Conservation (phyloP, 768 basidiomycete species). For the Amanita fuliginea region DNA sequence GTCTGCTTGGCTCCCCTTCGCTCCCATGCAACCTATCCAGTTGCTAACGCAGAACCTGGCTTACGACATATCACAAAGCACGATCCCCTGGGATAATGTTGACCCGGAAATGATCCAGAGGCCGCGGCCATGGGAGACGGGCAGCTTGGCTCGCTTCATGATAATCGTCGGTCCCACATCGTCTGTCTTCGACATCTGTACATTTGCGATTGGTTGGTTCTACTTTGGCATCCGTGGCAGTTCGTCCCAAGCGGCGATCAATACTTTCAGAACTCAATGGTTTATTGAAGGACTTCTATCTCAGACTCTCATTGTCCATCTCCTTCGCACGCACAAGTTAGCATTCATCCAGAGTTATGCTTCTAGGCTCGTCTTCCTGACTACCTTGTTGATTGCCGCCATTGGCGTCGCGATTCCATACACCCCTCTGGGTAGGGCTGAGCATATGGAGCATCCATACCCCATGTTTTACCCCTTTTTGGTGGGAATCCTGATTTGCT, state of each 20-base stretch:
- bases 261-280: constrained; percentile 22
- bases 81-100: constrained; percentile 27
- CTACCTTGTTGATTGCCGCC: not conserved
- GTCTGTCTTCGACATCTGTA: constrained; percentile 23
- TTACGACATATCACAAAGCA: constrained; percentile 25
- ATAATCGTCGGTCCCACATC: constrained; percentile 23
- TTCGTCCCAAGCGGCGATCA: constrained; percentile 17
- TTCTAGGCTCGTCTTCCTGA: not conserved
- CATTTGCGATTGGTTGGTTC: constrained; percentile 22
- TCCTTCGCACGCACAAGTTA: constrained; percentile 1
- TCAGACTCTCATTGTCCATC: constrained; percentile 12
- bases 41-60: constrained; percentile 21
- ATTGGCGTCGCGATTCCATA: not conserved
- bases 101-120: constrained; percentile 22
- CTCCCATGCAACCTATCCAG: constrained; percentile 24
- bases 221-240: constrained; percentile 17
- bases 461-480: not conserved
- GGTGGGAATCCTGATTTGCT: not conserved
- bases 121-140: constrained; percentile 21
- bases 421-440: not conserved
- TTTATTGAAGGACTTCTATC: constrained; percentile 24
- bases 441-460: not conserved
- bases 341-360: not conserved
- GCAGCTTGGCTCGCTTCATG: constrained; percentile 24
- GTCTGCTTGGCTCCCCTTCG: constrained; percentile 25